Base-by-base conservation (phyloP, 805 yeast genomes). In the Candida berthetii region DNA sequence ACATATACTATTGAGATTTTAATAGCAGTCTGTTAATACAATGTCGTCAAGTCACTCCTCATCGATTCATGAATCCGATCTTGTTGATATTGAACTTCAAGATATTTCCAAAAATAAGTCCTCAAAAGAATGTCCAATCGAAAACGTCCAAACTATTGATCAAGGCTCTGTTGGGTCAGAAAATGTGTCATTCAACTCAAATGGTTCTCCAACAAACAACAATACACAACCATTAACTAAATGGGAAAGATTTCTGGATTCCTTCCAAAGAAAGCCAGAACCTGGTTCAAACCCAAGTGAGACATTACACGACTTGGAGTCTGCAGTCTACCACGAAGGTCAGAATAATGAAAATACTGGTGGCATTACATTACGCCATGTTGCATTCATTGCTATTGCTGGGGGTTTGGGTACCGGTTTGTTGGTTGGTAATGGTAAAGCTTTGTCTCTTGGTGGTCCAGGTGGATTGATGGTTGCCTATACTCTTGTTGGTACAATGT, bases 401-500 rank as follows among this genome's bases (percentile, higher is more conserved):
- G 89, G 93, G 41, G 82, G 91, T 39, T 82, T 86, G 45, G 96
- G 96, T 55, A 82, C 93, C 6, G 87, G 86, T 52, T 64, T 80
- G 39, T 63, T 74, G 47, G 78, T 78, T 39, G 83, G 82, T 50
- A 65, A 73, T 38, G 84, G 80, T 48, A 59, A 69, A 47, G 69
- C 75, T 4, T 50, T 74, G 33, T 54, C 57, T 20, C 47, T 57
- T 22, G 74, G 72, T 45, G 78, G 78, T 38, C 77, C 78, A 15
- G 72, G 64, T 28, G 71, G 66, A 36, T 52, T 72, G 31, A 65
- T 80, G 10, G 68, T 80, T 31, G 84, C 82, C 8, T 79, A 77
- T 60, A 65, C 71, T 3, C 54, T 81, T 42, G 74, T 79, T 45
- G 82, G 82, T 20, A 54, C 71, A 10, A 73, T 78, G 71, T 71